Conservation (phyloP, 2,329 filamentous ascomycete genomes). For the Ceratocystis colombiana region DNA sequence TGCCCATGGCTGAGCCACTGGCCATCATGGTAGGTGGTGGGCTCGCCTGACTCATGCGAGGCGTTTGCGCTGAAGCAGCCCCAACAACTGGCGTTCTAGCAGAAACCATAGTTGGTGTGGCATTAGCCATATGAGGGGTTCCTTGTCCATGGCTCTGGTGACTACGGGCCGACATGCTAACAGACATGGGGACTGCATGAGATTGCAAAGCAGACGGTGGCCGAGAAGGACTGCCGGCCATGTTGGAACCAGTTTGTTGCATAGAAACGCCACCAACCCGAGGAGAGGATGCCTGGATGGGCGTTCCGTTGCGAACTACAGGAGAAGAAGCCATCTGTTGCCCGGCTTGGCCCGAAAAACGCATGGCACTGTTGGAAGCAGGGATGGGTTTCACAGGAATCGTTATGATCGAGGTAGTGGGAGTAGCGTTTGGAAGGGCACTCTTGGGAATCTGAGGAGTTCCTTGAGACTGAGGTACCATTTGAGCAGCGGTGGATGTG, state of each 20-base stretch:
- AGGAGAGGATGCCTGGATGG: conserved; percentile 55
- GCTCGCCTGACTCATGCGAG: conserved; percentile 53
- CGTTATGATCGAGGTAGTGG: conserved; percentile 23
- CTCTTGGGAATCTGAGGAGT: conserved; percentile 23
- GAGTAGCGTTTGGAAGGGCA: conserved; percentile 23
- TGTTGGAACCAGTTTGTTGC: conserved; percentile 56
- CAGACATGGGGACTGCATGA: conserved; percentile 47
- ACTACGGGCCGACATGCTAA: conserved; percentile 54
- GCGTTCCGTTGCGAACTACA: conserved; percentile 51
- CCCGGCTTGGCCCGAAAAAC: conserved; percentile 48
- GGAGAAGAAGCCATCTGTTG: conserved; percentile 54
- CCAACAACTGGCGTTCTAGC: conserved; percentile 47
- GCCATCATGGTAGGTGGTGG: conserved; percentile 51
- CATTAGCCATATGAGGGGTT: conserved; percentile 52
- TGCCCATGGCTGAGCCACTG: conserved; percentile 41
- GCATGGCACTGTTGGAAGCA: conserved; percentile 27
- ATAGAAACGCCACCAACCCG: conserved; percentile 53
- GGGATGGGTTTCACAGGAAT: conserved; percentile 34
- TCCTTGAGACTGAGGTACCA: conserved; percentile 17
- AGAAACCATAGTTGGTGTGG: conserved; percentile 52
- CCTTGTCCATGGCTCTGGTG: conserved; percentile 55
- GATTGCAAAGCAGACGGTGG: conserved; percentile 57
- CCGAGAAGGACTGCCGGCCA: conserved; percentile 57
- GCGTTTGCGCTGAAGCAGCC: conserved; percentile 45
- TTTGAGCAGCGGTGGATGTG: conserved; percentile 10